Evolutionary conservation across 495 filamentous ascomycete genomes (phyloP).

Genomic region (Amniculicola lignicola): DNA sequence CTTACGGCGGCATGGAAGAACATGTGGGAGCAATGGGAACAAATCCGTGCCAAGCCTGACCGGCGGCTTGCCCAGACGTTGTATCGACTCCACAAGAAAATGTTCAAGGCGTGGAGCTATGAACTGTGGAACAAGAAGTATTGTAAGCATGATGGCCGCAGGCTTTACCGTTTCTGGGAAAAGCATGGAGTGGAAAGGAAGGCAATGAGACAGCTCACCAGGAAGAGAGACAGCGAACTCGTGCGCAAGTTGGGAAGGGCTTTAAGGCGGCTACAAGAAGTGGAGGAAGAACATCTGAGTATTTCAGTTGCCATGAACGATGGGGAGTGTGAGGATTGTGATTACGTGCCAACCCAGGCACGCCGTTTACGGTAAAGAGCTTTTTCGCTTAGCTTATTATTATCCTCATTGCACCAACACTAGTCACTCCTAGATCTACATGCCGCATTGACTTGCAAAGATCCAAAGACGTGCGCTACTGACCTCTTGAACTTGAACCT

Average conservation of each 20-base stretch:
- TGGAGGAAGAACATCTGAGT: slow-evolving; percentile 3
- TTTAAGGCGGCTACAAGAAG: slow-evolving; percentile 8
- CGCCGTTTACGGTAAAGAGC: not conserved
- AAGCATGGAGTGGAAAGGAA: slow-evolving; percentile 6
- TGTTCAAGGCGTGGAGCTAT: slow-evolving; percentile 6
- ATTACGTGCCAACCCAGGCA: slow-evolving; percentile 1
- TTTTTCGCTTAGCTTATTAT: slow-evolving; percentile 1
- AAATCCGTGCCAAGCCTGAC: not conserved
- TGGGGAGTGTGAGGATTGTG: slow-evolving; percentile 4
- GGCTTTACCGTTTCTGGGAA: slow-evolving; percentile 6
- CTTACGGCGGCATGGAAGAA: slow-evolving; percentile 2
- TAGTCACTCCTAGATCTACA: not conserved
- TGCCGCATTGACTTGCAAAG: slow-evolving; percentile 12
- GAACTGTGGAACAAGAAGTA: slow-evolving; percentile 7
- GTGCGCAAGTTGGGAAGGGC: slow-evolving; percentile 6
- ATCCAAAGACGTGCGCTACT: slow-evolving; percentile 12
- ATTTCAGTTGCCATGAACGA: slow-evolving; percentile 4
- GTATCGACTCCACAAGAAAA: slow-evolving; percentile 3
- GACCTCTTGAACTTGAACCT: slow-evolving; percentile 10
- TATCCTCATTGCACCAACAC: not conserved
- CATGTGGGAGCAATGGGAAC: slow-evolving; percentile 1
- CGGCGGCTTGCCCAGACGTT: slow-evolving; percentile 3
- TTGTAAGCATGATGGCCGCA: not conserved
- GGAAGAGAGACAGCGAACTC: slow-evolving; percentile 7
- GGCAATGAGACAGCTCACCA: slow-evolving; percentile 1